phyloP scores from a whole-genome alignment of 106 monocot species.

The Phalaenopsis aphrodite region DNA sequence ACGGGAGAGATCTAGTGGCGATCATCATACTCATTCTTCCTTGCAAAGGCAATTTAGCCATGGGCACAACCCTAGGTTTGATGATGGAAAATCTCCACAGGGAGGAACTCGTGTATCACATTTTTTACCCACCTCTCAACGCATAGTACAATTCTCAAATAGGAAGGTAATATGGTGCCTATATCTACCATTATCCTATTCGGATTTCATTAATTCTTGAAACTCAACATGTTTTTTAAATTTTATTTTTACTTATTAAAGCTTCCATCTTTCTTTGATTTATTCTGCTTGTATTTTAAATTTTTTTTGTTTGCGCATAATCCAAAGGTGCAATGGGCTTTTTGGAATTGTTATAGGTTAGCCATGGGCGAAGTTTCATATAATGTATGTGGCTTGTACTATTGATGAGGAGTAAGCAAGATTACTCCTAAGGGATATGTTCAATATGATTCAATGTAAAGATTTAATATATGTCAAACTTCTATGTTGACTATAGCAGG shows the following conservation, averaged over 20 bases:
- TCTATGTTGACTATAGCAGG: background rate
- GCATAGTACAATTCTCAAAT: slow-evolving; percentile 99
- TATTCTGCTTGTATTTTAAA: background rate
- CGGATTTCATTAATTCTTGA: background rate
- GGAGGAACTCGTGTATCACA: slow-evolving; percentile 87
- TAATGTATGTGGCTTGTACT: background rate
- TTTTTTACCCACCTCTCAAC: slow-evolving; percentile 91
- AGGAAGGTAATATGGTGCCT: slow-evolving; percentile 40
- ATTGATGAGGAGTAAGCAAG: background rate
- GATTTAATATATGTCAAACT: background rate
- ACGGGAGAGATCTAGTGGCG: slow-evolving; percentile 72
- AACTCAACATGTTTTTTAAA: background rate
- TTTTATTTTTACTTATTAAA: background rate
- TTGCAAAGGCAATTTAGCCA: slow-evolving; percentile 97
- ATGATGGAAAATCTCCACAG: slow-evolving; percentile 54
- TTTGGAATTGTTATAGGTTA: background rate
- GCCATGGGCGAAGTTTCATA: background rate
- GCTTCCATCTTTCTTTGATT: background rate
- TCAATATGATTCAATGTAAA: background rate
- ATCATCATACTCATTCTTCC: slow-evolving; percentile 64
- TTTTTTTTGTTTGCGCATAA: background rate
- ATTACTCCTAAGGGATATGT: background rate
- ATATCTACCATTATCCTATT: background rate
- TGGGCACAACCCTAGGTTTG: slow-evolving; percentile 64
- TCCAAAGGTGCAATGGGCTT: background rate